Conservation (phyloP, 768 basidiomycete species). For the Auriscalpium orientale region DNA sequence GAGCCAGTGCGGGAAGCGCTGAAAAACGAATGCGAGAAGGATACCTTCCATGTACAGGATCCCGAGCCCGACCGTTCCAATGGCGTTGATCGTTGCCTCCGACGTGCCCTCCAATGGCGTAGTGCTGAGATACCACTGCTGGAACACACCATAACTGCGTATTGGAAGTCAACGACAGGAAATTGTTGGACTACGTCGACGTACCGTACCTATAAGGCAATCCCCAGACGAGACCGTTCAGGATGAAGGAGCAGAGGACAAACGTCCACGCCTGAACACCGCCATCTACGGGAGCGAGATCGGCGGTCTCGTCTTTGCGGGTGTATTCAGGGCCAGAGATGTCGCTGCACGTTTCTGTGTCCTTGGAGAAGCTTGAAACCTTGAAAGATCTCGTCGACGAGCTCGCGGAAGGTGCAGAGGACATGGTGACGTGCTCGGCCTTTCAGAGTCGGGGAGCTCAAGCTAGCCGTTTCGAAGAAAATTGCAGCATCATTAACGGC, state of each 20-base stretch:
- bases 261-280: constrained; percentile 18
- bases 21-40: constrained; percentile 9
- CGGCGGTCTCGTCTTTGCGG: not conserved
- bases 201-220: constrained; percentile 17
- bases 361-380: no score
- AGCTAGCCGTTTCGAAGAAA: no score
- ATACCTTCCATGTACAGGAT: not conserved
- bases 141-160: not conserved
- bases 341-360: no score
- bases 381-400: no score
- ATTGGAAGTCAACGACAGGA: not conserved
- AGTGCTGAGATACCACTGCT: constrained; percentile 1
- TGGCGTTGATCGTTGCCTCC: not conserved
- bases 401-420: no score
- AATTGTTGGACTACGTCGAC: not conserved
- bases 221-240: constrained; percentile 19
- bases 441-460: no score
- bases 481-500: no score
- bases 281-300: constrained; percentile 14
- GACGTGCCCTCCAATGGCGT: constrained; percentile 1
- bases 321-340: not conserved
- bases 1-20: constrained; percentile 15
- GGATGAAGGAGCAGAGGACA: constrained; percentile 13
- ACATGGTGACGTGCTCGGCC: no score
- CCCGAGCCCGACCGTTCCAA: not conserved